Conservation (phyloP, 495 filamentous ascomycete genomes). For the Emericellopsis terricola region DNA sequence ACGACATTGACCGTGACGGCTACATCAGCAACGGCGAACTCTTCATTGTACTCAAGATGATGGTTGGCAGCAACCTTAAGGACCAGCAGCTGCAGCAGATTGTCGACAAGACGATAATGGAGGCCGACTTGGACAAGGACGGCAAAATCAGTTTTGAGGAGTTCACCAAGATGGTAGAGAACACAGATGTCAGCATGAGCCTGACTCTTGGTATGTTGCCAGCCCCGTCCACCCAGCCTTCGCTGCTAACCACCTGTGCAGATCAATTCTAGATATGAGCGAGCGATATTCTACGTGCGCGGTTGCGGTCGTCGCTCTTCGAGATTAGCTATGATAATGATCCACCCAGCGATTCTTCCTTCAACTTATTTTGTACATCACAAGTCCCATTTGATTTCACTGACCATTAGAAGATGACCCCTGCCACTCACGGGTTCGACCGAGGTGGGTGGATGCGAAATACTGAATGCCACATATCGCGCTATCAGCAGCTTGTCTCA, state of each 20-base stretch:
- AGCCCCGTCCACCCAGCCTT: neutral
- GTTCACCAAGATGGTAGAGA: slow-evolving; percentile 97
- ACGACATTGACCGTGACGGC: slow-evolving; percentile 97
- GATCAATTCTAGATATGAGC: neutral
- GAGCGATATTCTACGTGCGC: no score
- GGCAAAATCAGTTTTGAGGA: slow-evolving; percentile 99
- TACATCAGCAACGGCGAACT: slow-evolving; percentile 98
- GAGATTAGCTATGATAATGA: no score
- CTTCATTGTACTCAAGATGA: slow-evolving; percentile 99
- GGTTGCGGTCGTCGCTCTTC: no score
- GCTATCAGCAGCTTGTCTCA: no score
- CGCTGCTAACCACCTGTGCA: neutral
- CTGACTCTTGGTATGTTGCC: slow-evolving; percentile 73
- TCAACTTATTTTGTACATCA: no score
- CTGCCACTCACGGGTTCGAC: no score
- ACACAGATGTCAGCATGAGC: slow-evolving; percentile 91
- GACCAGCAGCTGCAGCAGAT: slow-evolving; percentile 96
- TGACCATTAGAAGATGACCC: no score
- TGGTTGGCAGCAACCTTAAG: slow-evolving; percentile 99
- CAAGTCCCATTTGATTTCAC: no score
- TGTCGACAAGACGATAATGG: slow-evolving; percentile 99
- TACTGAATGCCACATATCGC: no score
- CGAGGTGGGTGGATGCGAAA: no score
- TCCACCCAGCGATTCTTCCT: no score
- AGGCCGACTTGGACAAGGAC: slow-evolving; percentile 88